Evolutionary conservation across 441 rosid species (phyloP).

Genomic region (Erodium texanum): DNA sequence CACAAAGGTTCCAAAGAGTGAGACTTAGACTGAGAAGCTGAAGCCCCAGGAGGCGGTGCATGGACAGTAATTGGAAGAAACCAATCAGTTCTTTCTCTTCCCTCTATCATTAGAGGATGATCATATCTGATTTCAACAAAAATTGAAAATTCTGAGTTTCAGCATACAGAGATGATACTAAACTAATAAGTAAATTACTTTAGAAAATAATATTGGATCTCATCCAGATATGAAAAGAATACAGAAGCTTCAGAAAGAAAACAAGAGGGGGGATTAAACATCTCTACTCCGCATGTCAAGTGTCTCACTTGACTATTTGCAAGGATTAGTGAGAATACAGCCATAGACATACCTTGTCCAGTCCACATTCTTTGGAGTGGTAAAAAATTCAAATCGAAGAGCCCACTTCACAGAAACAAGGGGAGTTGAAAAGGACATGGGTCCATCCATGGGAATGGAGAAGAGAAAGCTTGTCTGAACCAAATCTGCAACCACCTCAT

Average conservation of each 20-base stretch:
- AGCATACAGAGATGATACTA: not conserved
- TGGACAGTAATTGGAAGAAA: slow-evolving; percentile 83
- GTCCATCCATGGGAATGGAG: slow-evolving; percentile 87
- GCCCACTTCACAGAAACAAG: slow-evolving; percentile 83
- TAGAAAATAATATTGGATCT: not conserved
- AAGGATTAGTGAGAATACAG: not conserved
- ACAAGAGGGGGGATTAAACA: not conserved
- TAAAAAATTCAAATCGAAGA: slow-evolving; percentile 80
- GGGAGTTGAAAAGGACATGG: slow-evolving; percentile 86
- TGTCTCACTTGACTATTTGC: too few species aligned
- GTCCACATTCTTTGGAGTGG: slow-evolving; percentile 72
- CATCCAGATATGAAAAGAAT: not conserved
- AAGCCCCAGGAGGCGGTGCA: slow-evolving; percentile 67
- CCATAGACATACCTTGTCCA: slow-evolving; percentile 50
- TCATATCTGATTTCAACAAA: slow-evolving; percentile 51
- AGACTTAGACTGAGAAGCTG: slow-evolving; percentile 38
- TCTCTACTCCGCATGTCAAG: not conserved
- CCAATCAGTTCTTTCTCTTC: slow-evolving; percentile 86
- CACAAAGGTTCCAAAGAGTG: slow-evolving; percentile 67
- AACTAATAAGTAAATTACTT: not conserved
- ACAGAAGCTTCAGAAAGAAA: not conserved
- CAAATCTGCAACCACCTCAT: slow-evolving; percentile 88
- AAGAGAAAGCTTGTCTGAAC: slow-evolving; percentile 92
- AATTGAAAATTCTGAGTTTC: not conserved
- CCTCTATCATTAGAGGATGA: slow-evolving; percentile 74